These are phyloP conservation scores for Radiomyces spectabilis DNA, from an alignment of 192 early-diverging fungal genomes.

Conservation along the genomic window DNA sequence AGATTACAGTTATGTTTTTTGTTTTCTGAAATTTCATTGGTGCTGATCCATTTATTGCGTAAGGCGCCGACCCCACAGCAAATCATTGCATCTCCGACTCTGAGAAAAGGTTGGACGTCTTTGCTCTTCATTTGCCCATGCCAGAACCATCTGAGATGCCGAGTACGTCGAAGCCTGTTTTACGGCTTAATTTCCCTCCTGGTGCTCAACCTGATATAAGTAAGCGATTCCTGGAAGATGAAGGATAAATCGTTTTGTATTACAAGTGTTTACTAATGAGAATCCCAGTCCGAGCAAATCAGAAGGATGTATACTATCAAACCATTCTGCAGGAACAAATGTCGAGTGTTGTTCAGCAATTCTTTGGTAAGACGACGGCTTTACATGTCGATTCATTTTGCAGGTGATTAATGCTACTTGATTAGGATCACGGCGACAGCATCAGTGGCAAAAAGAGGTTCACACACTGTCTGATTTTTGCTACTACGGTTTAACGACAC, in stretches of 20 bases:
- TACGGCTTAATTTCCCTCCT: conserved; percentile 52
- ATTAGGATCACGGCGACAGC: conserved; percentile 48
- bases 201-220: conserved; percentile 77
- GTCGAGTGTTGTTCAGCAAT: conserved; percentile 50
- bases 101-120: no score
- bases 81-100: no score
- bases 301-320: conserved; percentile 86
- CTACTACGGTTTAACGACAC: conserved; percentile 72
- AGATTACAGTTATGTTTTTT: no score
- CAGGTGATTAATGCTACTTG: background rate
- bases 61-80: no score
- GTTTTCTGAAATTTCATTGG: no score
- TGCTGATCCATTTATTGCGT: no score
- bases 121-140: no score
- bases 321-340: conserved; percentile 56
- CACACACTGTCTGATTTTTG: conserved; percentile 49
- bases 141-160: no score
- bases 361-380: conserved; percentile 41
- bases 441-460: conserved; percentile 59
- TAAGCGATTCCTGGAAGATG: conserved; percentile 7
- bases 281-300: conserved; percentile 68
- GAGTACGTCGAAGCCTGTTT: no score
- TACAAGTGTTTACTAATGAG: background rate
- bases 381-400: conserved; percentile 9
- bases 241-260: no score